Base-by-base conservation (phyloP, 2,329 filamentous ascomycete genomes). In the Chaetomium olivaceum region DNA sequence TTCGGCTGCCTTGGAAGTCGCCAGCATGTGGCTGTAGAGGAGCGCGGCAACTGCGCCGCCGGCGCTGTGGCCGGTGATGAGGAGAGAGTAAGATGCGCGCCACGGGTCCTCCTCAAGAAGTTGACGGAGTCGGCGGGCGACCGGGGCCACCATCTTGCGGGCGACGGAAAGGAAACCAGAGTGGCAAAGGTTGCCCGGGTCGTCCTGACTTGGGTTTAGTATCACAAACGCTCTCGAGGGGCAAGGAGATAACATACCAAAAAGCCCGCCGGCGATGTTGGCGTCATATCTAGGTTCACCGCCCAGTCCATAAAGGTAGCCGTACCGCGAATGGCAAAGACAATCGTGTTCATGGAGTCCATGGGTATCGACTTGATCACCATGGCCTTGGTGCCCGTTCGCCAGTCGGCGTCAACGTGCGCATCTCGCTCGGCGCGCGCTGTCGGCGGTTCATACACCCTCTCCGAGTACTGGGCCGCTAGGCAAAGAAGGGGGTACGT, bases 51-150 rank as follows among this genome's bases (percentile, higher is more conserved):
- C 88, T 0, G 93, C 93, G 2, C 93, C 93, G 19, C 92, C 93
- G 0, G 93, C 93, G 1, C 89, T 92, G 74, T 96, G 93, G 0
- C 93, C 93, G 0, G 93, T 96, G 67, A 97, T 90, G 21, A 96
- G 81, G 9, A 96, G 82, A 19, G 89, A 91, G 73, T 88, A 90
- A 2, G 81, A 79, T 6, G 85, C 82, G 12, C 91, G 85, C 3
- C 80, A 77, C 0, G 91, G 90, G 67, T 93, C 87, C 68, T 95
- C 90, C 68, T 89, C 81, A 0, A 96, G 82, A 0, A 95, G 79
- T 68, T 87, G 82, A 1, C 89, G 84, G 8, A 96, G 82, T 0
- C 90, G 85, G 0, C 85, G 81, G 0, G 92, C 91, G 0, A 96
- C 89, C 0, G 91, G 89, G 5, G 79, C 79, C 27, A 93, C 78